Evolutionary conservation across 2,329 filamentous ascomycete genomes (phyloP), one percentile per base, ranked within the genome.

Genomic region (Colletotrichum phormii): DNA sequence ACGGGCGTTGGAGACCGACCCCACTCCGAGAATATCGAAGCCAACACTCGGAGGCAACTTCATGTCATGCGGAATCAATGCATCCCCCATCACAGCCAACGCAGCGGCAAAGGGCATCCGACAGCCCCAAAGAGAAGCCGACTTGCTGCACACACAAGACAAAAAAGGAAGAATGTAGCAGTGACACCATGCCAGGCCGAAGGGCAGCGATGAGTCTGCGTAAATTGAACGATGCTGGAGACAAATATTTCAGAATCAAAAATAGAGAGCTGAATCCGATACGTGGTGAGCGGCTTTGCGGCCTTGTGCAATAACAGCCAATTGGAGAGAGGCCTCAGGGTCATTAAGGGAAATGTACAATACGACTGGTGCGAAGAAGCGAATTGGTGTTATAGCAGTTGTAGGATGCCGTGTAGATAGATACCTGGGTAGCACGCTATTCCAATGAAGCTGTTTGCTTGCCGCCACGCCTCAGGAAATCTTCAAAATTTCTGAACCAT

Each of bases 181-280:
- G 54, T 3, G n/a, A 49, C 7, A n/a, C 31, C 11, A 24, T 55
- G 22, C 57, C 46, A 60, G 61, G 33, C 22, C 51, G 37, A 8
- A 71, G 57, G 37, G 18, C 53, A 35, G 53, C 53, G 26, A 58
- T 26, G n/a, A 64, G 53, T 33, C 42, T 72, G 58, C 53, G 15
- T 1, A 69, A 29, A 22, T 37, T 69, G 26, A 59, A 59, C 7
- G 33, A 53, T 15, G 53, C 59, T 18, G 65, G 65, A 33, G 59
- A 72, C 31, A 7, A 24, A 15, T 64, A 69, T 24, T 72, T 69
- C 26, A 68, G 49, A 33, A 61, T 63, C 51, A 53, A 37, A 15
- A 46, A 9, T 15, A 33, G 46, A 29, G 57, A 11, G 46, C 24
- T 7, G n/a, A 35, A 65, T 11, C 55, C 24, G 11, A 26, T 26